A percentile compares a stretch with the other conserved stretches of the same genome.
These are phyloP conservation scores for Nannizzia gypsea DNA, from an alignment of 2,329 filamentous ascomycete genomes.

Conservation along the genomic window DNA sequence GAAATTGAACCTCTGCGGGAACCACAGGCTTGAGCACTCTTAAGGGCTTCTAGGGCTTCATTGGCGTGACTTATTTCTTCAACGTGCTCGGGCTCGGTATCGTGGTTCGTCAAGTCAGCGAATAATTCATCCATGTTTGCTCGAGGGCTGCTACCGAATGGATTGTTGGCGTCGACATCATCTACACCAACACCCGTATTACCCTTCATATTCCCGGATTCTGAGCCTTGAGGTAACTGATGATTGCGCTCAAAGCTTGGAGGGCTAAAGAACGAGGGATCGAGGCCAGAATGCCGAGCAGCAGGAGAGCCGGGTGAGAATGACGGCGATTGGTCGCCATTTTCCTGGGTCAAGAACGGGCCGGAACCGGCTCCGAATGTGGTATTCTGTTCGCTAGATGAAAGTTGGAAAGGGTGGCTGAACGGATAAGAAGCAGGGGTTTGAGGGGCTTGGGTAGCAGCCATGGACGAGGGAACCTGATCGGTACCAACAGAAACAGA, in stretches of 20 bases:
- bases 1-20: constrained; percentile 23
- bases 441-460: constrained; percentile 18
- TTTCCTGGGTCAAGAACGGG: constrained; percentile 28
- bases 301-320: constrained; percentile 32
- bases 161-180: constrained; percentile 23
- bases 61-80: constrained; percentile 37
- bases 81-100: constrained; percentile 23
- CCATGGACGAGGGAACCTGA: constrained; percentile 22
- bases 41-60: constrained; percentile 35
- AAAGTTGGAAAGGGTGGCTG: constrained; percentile 30
- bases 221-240: constrained; percentile 13
- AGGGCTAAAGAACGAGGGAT: constrained; percentile 33
- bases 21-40: constrained; percentile 27
- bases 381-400: constrained; percentile 26
- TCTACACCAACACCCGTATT: constrained; percentile 21
- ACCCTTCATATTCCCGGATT: constrained; percentile 18
- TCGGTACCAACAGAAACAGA: constrained; percentile 23
- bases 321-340: constrained; percentile 24
- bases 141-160: constrained; percentile 30
- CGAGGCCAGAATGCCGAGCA: constrained; percentile 24
- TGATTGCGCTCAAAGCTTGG: constrained; percentile 27
- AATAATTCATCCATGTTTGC: constrained; percentile 35
- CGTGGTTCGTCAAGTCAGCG: constrained; percentile 36
- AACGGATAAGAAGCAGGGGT: constrained; percentile 25
- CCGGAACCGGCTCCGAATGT: constrained; percentile 27